Evolutionary conservation across 192 early-diverging fungal species (phyloP).

Genomic region (Coemansia sp.): DNA sequence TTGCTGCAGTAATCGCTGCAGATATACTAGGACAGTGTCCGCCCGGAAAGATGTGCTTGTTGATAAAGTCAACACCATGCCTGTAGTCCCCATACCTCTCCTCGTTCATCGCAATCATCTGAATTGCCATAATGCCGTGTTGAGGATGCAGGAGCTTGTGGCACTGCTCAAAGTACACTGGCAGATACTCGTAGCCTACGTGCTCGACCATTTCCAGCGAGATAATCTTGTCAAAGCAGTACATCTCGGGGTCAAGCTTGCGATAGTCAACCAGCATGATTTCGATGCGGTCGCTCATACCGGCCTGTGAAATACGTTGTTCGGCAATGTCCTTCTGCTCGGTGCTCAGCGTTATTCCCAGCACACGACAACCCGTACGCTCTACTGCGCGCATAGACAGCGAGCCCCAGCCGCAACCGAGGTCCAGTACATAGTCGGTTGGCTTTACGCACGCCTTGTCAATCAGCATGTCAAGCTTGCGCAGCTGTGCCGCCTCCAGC

Average conservation of each 20-base stretch:
- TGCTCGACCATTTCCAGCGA: constrained; percentile 76
- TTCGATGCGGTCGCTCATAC: constrained; percentile 55
- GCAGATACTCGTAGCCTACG: constrained; percentile 64
- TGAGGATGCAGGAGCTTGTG: constrained; percentile 58
- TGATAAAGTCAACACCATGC: constrained; percentile 63
- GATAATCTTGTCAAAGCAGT: constrained; percentile 69
- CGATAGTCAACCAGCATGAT: constrained; percentile 71
- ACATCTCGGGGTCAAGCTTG: constrained; percentile 52
- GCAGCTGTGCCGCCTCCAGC: constrained; percentile 62
- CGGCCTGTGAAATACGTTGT: constrained; percentile 58
- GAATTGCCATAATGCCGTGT: constrained; percentile 58
- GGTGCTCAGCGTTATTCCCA: constrained; percentile 61
- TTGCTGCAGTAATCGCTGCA: constrained; percentile 53
- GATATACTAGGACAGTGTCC: constrained; percentile 69
- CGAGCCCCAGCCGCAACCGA: constrained; percentile 74
- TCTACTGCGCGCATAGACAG: constrained; percentile 64
- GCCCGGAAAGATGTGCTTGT: constrained; percentile 76
- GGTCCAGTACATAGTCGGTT: constrained; percentile 64
- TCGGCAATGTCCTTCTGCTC: constrained; percentile 67
- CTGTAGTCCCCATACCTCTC: constrained; percentile 59
- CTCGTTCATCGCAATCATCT: constrained; percentile 72
- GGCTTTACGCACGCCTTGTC: constrained; percentile 53
- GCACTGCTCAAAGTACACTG: constrained; percentile 60
- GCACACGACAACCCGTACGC: constrained; percentile 57
- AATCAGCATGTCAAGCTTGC: constrained; percentile 62